Evolutionary conservation across 208 protist species (phyloP).

Genomic region (Crithidia bombi): DNA sequence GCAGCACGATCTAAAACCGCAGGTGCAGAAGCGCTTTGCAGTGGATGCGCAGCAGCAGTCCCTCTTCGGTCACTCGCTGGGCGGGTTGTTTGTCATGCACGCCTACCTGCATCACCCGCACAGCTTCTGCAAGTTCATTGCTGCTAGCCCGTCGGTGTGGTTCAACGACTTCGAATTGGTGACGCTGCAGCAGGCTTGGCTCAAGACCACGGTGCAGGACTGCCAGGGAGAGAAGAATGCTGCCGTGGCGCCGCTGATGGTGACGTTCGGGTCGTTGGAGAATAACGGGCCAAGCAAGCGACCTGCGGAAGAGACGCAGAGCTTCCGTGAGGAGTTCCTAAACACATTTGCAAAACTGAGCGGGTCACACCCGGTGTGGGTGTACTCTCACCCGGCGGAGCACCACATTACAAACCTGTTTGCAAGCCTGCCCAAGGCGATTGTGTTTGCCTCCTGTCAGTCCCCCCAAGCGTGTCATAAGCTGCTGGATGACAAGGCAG

Average conservation of each 20-base stretch:
- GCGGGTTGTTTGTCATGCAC: conserved; percentile 20
- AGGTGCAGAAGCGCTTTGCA: conserved; percentile 6
- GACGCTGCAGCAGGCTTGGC: conserved; percentile 1
- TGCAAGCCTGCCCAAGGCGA: conserved; percentile 17
- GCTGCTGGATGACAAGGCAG: conserved; percentile 15
- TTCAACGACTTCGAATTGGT: conserved; percentile 21
- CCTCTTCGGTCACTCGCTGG: conserved; percentile 23
- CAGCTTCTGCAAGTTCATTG: conserved; percentile 21
- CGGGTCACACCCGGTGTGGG: conserved; percentile 15
- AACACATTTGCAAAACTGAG: neutral
- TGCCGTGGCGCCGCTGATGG: conserved; percentile 12
- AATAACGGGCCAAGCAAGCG: conserved; percentile 14
- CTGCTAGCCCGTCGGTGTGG: conserved; percentile 25
- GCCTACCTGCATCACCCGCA: conserved; percentile 15
- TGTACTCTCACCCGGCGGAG: conserved; percentile 18
- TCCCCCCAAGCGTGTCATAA: conserved; percentile 4
- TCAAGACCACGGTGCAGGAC: neutral
- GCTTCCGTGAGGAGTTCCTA: conserved; percentile 5
- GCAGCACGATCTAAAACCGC: conserved; percentile 10
- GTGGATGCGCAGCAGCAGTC: conserved; percentile 12
- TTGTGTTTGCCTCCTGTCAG: conserved; percentile 20
- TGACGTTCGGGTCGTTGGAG: conserved; percentile 22
- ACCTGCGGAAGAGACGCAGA: conserved; percentile 4
- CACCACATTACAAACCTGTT: conserved; percentile 29
- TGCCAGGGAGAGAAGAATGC: neutral